Base-by-base conservation (phyloP, 1,139 yeast genomes). In the Magnusiomyces paraingens region DNA sequence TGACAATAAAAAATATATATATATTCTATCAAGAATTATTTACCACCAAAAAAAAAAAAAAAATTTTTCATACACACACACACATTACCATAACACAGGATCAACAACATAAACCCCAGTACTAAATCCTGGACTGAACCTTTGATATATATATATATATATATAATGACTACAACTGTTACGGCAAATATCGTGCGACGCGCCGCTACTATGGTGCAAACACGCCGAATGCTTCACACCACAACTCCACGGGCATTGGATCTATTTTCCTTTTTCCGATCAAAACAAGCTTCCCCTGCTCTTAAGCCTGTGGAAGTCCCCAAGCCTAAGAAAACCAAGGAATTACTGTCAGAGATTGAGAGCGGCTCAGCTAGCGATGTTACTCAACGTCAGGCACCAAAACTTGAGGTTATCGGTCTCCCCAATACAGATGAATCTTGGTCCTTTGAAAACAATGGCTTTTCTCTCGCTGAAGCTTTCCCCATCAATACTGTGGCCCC, bases 341-440 rank as follows among this genome's bases (percentile, higher is more conserved):
- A 45, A 35, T 35, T 54, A 35, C 49, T 54, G 18, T 40, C 51
- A 42, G 54, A 54, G 38, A 51, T 54, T 21, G 56, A 54, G 43
- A 49, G 56, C 26, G 52, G 46, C 29, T 26, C 54, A 3, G 49
- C 48, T 15, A 45, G 47, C 42, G 56, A 54, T 12, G 40, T 21
- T 42, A 42, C 56, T 18, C 10, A 47, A 29, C 35, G 26, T 8
- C 44, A 45, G 26, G 52, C 36, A 20, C 52, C 52, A 11, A 53
- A 55, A 22, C 52, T 55, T 15, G 55, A 55, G 43, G 57, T 55
- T 15, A 47, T 55, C 32, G 57, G 57, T 22, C 14, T 45, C 38
- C 57, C 57, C n/a, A 53, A 52, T 6, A 12, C 14, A n/a, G 21
- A 38, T 12, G 44, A 26, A 3, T 53, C 51, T 49, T 49, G 50